Evolutionary conservation across 2,329 filamentous ascomycete genomes (phyloP), one percentile per base, ranked within the genome.

Genomic region (Sphaceloma murrayae): DNA sequence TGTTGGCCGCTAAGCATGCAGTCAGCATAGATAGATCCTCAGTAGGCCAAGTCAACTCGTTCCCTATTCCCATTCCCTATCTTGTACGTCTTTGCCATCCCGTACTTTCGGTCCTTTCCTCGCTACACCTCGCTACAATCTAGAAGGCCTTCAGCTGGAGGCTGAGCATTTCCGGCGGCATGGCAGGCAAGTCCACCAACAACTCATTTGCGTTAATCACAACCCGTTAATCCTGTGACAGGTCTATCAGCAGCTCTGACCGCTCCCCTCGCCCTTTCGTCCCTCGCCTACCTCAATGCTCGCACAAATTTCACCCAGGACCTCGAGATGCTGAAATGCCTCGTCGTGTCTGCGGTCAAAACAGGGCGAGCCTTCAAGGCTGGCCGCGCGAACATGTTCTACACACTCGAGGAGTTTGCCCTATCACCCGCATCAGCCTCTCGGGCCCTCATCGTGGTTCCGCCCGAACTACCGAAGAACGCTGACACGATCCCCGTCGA

Each of bases 241-340:
- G 49, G 17, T 16, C 31, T 51, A 14, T 47, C 49, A 5, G 30
- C 44, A 17, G 26, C 44, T 5, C 5, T 51, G 14, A 42, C 49
- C 13, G 26, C 42, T 5, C 57, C 80, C 11, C 72, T 76, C 33
- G 71, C 73, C 24, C 70, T 73, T 21, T 81, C 82, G 3, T 72
- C 73, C 3, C 66, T 82, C n/a, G 82, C 84, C 22, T 94, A 93
- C 60, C 62, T 89, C 53, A 85, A 91, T 57, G 86, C 82, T 31
- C 40, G 34, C 52, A 36, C 52, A 7, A 48, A 49, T 18, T 46
- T 54, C 39, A 46, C 38, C 26, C 26, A 36, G 13, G 45, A 36
- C 26, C 7, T 34, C 11, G 22, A 27, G 21, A 19, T 34, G 17
- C 19, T 48, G 21, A 16, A 21, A 17, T 26, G 34, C 9, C 26